These are phyloP conservation scores for Moesziomyces sp. DNA, from an alignment of 1,284 basidiomycete species.

Conservation along the genomic window DNA sequence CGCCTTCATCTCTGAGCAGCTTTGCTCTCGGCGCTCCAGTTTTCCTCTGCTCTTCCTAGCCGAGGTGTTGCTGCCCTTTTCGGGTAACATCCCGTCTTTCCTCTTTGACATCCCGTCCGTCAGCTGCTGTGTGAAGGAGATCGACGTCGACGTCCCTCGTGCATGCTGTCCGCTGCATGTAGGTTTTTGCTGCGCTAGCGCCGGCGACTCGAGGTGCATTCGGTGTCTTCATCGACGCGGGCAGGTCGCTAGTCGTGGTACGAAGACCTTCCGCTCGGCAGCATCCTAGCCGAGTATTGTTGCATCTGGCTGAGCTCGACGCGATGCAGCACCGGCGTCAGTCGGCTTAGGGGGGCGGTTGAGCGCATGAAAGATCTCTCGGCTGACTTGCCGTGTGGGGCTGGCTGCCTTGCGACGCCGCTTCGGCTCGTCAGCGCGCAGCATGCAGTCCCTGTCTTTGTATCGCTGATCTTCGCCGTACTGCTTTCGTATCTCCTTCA, in stretches of 20 bases:
- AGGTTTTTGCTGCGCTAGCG: not conserved
- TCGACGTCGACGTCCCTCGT: not conserved
- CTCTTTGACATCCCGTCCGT: no score
- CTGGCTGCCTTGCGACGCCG: not conserved
- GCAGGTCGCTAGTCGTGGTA: not conserved
- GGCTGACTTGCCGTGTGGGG: no score
- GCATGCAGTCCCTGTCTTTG: not conserved
- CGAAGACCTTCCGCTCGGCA: not conserved
- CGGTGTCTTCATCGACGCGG: not conserved
- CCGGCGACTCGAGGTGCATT: not conserved
- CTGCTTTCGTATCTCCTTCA: not conserved
- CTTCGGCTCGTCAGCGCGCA: not conserved
- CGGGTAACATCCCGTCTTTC: not conserved
- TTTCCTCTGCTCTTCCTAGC: no score
- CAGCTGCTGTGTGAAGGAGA: slow-evolving; percentile 1
- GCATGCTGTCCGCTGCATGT: no score
- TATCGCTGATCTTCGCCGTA: no score
- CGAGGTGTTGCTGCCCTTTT: no score
- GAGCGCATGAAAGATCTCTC: no score
- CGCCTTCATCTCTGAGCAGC: no score
- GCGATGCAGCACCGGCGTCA: not conserved
- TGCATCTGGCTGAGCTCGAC: no score
- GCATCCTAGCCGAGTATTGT: not conserved
- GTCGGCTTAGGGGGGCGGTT: not conserved
- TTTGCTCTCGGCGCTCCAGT: no score